phyloP scores from a whole-genome alignment of 73 alveolate genomes.

The Effrenium voratum region DNA sequence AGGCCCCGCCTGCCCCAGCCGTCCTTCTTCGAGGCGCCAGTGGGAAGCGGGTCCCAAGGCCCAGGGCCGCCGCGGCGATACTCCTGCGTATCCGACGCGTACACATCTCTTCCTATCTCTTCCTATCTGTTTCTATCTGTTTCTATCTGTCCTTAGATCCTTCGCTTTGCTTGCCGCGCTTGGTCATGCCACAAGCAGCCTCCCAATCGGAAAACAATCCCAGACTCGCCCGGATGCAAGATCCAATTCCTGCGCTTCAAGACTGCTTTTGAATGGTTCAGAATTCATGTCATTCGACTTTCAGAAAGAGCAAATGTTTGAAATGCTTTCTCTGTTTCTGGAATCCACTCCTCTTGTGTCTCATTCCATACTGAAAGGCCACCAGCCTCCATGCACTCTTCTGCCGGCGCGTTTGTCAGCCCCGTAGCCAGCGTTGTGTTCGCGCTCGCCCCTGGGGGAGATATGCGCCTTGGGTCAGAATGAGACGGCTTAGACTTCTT shows the following conservation, averaged over 20 bases:
- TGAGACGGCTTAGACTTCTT: not conserved
- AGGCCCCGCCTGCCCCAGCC: constrained; percentile 47
- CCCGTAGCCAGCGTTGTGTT: not conserved
- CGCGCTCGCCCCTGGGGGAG: not conserved
- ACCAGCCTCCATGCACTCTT: constrained; percentile 3
- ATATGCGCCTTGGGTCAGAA: not conserved
- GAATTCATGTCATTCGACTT: not conserved
- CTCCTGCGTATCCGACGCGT: not conserved
- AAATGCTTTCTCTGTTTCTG: too few relatives aligned
- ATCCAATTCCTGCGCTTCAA: too few relatives aligned
- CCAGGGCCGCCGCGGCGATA: constrained; percentile 17
- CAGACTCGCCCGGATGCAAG: not conserved
- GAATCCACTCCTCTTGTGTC: too few relatives aligned
- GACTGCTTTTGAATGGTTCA: too few relatives aligned
- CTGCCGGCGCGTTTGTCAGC: not conserved
- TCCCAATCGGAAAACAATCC: not conserved
- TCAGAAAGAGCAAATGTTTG: too few relatives aligned
- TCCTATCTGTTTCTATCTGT: too few relatives aligned
- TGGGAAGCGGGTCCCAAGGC: constrained; percentile 51
- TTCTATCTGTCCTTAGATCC: not conserved
- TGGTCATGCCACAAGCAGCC: not conserved
- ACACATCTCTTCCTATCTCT: too few relatives aligned
- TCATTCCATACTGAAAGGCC: too few relatives aligned
- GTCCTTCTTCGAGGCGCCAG: constrained; percentile 1
- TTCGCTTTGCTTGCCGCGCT: not conserved